Conservation (phyloP, 2,329 filamentous ascomycete species). For the Scytalidium sp. region DNA sequence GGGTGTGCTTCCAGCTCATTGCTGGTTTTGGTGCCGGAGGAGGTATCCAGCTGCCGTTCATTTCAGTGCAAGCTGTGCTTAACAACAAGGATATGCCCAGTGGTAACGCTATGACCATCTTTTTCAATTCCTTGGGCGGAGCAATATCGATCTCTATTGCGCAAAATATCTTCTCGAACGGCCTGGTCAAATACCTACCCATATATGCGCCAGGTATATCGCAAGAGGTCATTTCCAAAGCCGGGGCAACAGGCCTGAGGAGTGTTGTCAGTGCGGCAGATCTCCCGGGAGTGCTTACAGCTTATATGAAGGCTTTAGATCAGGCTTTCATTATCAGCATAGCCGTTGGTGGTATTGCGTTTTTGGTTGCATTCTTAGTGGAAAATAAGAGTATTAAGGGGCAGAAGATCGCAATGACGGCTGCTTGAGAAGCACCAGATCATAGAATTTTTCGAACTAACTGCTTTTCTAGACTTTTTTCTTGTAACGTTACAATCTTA, state of each 20-base stretch:
- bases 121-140: constrained; percentile 56
- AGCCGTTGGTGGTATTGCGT: constrained; percentile 24
- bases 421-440: background rate
- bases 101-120: constrained; percentile 54
- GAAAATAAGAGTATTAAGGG: constrained; percentile 29
- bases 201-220: constrained; percentile 27
- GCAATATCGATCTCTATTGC: constrained; percentile 57
- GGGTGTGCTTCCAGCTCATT: constrained; percentile 53
- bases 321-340: constrained; percentile 24
- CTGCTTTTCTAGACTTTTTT: too few relatives aligned
- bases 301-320: constrained; percentile 32
- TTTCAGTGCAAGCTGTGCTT: constrained; percentile 48
- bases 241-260: constrained; percentile 40
- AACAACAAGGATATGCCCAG: constrained; percentile 49
- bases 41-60: constrained; percentile 47
- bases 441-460: background rate
- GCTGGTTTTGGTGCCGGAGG: constrained; percentile 44
- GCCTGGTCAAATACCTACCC: constrained; percentile 21
- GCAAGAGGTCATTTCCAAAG: constrained; percentile 32
- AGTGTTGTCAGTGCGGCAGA: constrained; percentile 28
- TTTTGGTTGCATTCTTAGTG: constrained; percentile 22
- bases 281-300: constrained; percentile 35
- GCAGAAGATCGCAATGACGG: constrained; percentile 20
- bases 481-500: too few relatives aligned
- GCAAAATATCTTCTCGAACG: constrained; percentile 43